Evolutionary conservation across 2,329 filamentous ascomycete genomes (phyloP), one percentile per base, ranked within the genome.

Genomic region (Claviceps pazoutovae): DNA sequence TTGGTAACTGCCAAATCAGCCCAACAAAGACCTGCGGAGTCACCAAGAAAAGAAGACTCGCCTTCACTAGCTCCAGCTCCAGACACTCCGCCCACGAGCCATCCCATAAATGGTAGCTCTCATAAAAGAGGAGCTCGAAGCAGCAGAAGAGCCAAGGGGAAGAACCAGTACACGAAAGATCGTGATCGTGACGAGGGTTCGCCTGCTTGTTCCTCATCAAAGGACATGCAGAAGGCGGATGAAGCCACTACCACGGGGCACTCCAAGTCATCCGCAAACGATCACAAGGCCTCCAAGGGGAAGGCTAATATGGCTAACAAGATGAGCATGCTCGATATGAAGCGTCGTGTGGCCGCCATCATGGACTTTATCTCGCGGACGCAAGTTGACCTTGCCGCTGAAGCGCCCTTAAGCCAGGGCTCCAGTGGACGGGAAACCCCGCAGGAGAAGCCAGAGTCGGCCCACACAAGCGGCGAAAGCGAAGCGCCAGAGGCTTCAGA

Each of bases 301-400:
- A 78, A 78, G 59, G 66, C 61, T 3, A 59, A 71, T 53, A 72
- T 73, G 48, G 78, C 76, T 65, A 82, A 77, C 58, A 88, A 86
- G 64, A 79, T 89, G 53, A 90, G 83, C 30, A 86, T 94, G 82
- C 83, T 83, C 54, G 89, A 95, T 62, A 89, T 95, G 80, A 88
- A 86, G 68, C 81, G 86, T 57, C 83, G 88, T 9, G 88, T 90
- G 5, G 80, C 86, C 4, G 85, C 80, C 19, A 94, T 96, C 63
- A 76, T 95, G 54, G 88, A 93, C 59, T 96, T 91, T 62, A 95
- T 96, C 56, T 84, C 86, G 4, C 82, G 88, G 57, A 91, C 88
- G 53, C 89, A 96, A 65, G 75, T 95, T 6, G 90, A 96, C 61
- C 78, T 95, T 68, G 88, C 87, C 1, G 81, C 79, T 34, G 84